Base-by-base conservation (phyloP, 108 stramenopile genomes). In the Parietichytrium sp. region DNA sequence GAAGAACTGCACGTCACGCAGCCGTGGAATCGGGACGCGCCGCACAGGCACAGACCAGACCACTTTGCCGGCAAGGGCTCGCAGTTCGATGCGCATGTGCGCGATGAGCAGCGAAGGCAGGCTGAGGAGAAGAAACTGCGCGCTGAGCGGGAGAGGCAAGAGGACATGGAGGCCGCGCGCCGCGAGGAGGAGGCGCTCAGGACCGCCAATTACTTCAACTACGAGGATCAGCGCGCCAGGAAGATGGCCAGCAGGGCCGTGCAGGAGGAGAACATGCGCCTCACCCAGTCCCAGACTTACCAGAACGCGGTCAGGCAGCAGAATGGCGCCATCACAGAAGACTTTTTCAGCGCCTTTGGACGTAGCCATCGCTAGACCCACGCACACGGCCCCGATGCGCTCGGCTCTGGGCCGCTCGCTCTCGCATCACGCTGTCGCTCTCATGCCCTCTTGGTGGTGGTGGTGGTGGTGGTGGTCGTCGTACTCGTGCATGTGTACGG, bases 311-410 rank as follows among this genome's bases (percentile, higher is more conserved):
- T 42, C 8, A 6, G 20, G 7, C 61, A 42, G 23, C 61, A 45
- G 10, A 42, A 45, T 33, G 6, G 10, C 12, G 61, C 38, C 33
- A 15, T 72, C 1, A 72, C 18, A 6, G 61, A 72, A 16, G 61
- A 72, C 2, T 72, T 72, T 25, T 72, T 72, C 20, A n/a, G 16
- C 13, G 42, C 33, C 25, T 72, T 72, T 72, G 61, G 61, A 18
- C 2, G 42, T n/a, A 45, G 38, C 6, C 61, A 72, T 45, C 61
- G 61, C 61, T 72, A 53, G 29, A 50, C n/a, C n/a, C n/a, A n/a
- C n/a, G n/a, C n/a, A n/a, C n/a, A n/a, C n/a, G n/a, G n/a, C n/a
- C n/a, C n/a, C n/a, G n/a, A n/a, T n/a, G n/a, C n/a, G n/a, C n/a
- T n/a, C n/a, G n/a, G n/a, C n/a, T n/a, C n/a, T n/a, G n/a, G n/a